Base-by-base conservation (phyloP, 2,329 filamentous ascomycete genomes). In the Scedosporium dehoogii region DNA sequence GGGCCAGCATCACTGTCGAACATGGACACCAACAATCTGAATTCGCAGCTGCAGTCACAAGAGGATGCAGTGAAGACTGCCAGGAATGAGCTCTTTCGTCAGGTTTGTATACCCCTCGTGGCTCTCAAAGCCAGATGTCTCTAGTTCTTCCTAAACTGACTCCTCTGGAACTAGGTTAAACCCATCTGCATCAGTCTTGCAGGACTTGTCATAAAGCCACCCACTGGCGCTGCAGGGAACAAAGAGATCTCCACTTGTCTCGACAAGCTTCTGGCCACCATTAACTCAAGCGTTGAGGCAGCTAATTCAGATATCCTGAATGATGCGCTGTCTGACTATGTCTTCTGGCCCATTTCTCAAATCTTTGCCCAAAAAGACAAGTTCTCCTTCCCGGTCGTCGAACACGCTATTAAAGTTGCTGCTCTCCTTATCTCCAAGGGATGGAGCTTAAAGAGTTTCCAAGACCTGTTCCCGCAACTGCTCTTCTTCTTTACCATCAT, bases 331-430 rank as follows among this genome's bases (percentile, higher is more conserved):
- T 91, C 92, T 14, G 92, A 97, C 76, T 99, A 97, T 78, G 83
- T 90, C 70, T 97, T 97, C 78, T 96, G 97, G 65, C 94, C 94
- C 0, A 78, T 99, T 0, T 92, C 91, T 0, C 89, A 94, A 68
- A 85, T 97, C 46, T 87, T 99, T 68, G 87, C 91, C 63, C 83
- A 86, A 65, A 88, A 90, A 67, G 84, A 89, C 65, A 80, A 82
- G 58, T 85, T 92, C 61, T 86, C 92, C 0, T 82, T 89, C 57
- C 82, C 83, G 42, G 78, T 90, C 48, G 76, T 94, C 6, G 94
- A 99, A 72, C 75, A 89, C 53, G 87, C 88, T 33, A 79, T 97
- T 56, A 85, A 86, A 71, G 93, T 90, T 67, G 78, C 97, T 41
- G 81, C 84, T 10, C 76, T 91, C 16, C 80, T 99, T 29, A 81